These are phyloP conservation scores for Aspergillus panamensis DNA, from an alignment of 495 filamentous ascomycete species.

Conservation along the genomic window DNA sequence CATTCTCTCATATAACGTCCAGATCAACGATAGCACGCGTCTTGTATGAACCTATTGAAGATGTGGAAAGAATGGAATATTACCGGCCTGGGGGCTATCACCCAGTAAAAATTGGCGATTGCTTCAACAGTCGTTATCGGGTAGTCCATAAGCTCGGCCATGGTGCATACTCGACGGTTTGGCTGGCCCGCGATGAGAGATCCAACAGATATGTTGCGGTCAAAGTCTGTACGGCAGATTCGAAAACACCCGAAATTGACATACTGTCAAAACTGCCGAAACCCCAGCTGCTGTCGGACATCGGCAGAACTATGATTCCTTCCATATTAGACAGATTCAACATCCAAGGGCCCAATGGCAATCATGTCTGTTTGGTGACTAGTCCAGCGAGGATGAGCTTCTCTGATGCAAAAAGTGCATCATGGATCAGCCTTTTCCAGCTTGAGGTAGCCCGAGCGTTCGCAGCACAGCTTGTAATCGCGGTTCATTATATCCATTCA, in stretches of 20 bases:
- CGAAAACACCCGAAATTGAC: constrained; percentile 25
- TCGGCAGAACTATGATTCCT: constrained; percentile 28
- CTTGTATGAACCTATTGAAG: constrained; percentile 30
- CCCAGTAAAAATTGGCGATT: constrained; percentile 34
- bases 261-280: constrained; percentile 26
- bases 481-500: constrained; percentile 31
- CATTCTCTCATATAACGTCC: too few species aligned
- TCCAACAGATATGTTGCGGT: constrained; percentile 30
- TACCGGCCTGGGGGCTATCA: constrained; percentile 35
- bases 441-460: constrained; percentile 40
- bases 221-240: constrained; percentile 32
- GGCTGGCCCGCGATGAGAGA: constrained; percentile 33
- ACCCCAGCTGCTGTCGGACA: constrained; percentile 8
- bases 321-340: constrained; percentile 40
- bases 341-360: constrained; percentile 43
- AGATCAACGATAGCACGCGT: too few species aligned
- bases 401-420: constrained; percentile 28
- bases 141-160: constrained; percentile 38
- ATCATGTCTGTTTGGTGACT: constrained; percentile 39
- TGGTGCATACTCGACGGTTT: constrained; percentile 34
- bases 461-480: constrained; percentile 37
- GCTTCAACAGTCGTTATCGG: constrained; percentile 33
- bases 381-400: constrained; percentile 31
- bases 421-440: constrained; percentile 34
- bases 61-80: constrained; percentile 30